Conservation (phyloP, 2,329 filamentous ascomycete species). For the Didymella sp. region DNA sequence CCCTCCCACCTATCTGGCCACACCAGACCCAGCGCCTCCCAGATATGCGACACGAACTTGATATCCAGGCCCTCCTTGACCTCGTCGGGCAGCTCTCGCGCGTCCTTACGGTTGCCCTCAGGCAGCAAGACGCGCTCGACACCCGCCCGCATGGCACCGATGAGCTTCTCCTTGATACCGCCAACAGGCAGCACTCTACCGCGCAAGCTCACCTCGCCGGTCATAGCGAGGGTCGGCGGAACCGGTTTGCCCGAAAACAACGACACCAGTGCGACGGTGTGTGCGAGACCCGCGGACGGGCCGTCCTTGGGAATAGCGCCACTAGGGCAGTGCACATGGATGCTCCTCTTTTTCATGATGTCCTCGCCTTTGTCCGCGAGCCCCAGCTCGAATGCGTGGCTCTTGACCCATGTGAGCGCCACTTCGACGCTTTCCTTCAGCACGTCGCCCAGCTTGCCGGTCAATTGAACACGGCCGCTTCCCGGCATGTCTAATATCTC, state of each 20-base stretch:
- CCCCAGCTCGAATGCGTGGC: slow-evolving; percentile 89
- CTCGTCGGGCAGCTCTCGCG: slow-evolving; percentile 87
- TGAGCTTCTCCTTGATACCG: slow-evolving; percentile 98
- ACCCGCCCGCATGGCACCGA: slow-evolving; percentile 88
- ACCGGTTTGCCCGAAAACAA: slow-evolving; percentile 88
- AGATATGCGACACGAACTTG: slow-evolving; percentile 90
- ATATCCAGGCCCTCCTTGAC: slow-evolving; percentile 88
- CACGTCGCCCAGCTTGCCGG: slow-evolving; percentile 94
- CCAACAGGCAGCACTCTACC: slow-evolving; percentile 93
- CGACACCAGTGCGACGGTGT: slow-evolving; percentile 90
- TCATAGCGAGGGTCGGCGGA: slow-evolving; percentile 94
- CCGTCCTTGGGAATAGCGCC: slow-evolving; percentile 96
- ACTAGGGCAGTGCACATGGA: slow-evolving; percentile 95
- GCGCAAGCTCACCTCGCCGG: slow-evolving; percentile 77
- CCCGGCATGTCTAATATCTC: slow-evolving; percentile 98
- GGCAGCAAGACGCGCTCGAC: slow-evolving; percentile 94
- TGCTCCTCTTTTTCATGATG: slow-evolving; percentile 92
- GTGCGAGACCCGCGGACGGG: slow-evolving; percentile 82
- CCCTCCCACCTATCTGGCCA: slow-evolving; percentile 89
- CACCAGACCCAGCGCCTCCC: slow-evolving; percentile 88
- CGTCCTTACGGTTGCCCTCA: slow-evolving; percentile 88
- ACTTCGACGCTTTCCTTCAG: slow-evolving; percentile 98
- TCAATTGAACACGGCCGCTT: slow-evolving; percentile 88
- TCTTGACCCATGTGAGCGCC: slow-evolving; percentile 95
- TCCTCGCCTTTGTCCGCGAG: slow-evolving; percentile 82